Evolutionary conservation across 148 eudicot species (phyloP), one percentile per base, ranked within the genome.

Genomic region (Fallopia convolvulus): DNA sequence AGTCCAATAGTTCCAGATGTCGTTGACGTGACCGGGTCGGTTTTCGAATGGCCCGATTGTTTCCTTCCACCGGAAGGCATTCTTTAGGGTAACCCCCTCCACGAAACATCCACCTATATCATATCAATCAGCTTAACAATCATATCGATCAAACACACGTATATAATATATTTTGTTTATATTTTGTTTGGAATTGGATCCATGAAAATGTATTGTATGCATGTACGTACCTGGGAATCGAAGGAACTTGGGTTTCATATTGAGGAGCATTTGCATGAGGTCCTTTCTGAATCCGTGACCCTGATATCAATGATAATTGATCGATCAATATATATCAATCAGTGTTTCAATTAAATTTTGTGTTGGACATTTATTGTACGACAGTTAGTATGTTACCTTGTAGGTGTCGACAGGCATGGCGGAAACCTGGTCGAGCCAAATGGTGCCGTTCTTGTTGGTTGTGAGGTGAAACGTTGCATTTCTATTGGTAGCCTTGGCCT

Each of bases 381-480:
- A n/a, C n/a, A n/a, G n/a, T n/a, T n/a, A n/a, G 47, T 44, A 44
- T 2, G 47, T 44, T 65, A 88, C 98, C 94, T 89, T 87, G 87
- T 86, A 84, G 55, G 98, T 92, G 77, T 89, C 90, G 58, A 79
- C 70, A 66, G 98, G 97, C 90, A 92, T 88, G 46, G 82, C 87
- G 26, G 98, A 94, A 3, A 94, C 91, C 83, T 94, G 98, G 80
- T 94, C 98, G 72, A 94, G 86, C 98, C 98, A 93, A 77, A 90
- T 82, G 33, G 83, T 83, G 46, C 92, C 88, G 30, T 81, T 89
- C 70, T 75, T 85, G 39, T 48, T 85, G 10, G 95, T 89, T 20
- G 90, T 92, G 21, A 94, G 72, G 32, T 92, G 92, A 79, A 94
- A 83, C 75, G 90, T 86, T 68, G 91, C 82, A 63, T 87, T 82